Conservation (phyloP, 129 eudicot species). For the Rutidosis leptorrhynchoides region DNA sequence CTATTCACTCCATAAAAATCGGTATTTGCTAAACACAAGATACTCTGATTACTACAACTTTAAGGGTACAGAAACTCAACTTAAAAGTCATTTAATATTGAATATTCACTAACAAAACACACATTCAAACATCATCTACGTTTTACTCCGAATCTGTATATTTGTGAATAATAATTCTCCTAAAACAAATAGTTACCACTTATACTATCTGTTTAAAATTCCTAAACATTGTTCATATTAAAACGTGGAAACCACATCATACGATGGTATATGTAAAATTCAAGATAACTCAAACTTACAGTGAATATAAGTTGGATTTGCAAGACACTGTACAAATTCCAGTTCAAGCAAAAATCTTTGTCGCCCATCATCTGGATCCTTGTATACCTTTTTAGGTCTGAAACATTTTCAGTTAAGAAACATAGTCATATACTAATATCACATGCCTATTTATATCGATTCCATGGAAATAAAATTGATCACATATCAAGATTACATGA, state of each 20-base stretch:
- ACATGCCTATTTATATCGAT: background rate
- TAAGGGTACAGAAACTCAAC: background rate
- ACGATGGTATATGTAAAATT: background rate
- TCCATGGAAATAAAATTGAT: background rate
- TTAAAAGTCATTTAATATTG: too few species aligned
- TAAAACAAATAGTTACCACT: background rate
- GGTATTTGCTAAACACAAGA: background rate
- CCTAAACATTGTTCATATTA: background rate
- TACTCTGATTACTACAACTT: background rate
- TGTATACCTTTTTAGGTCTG: constrained; percentile 71
- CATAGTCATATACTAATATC: background rate
- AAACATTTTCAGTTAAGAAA: constrained; percentile 19
- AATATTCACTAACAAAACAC: background rate
- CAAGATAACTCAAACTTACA: constrained; percentile 40
- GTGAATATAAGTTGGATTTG: constrained; percentile 94
- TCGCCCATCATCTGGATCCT: constrained; percentile 97
- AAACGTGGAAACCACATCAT: constrained; percentile 6
- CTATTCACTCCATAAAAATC: background rate
- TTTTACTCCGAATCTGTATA: background rate
- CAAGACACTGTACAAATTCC: constrained; percentile 89
- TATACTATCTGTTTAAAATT: background rate
- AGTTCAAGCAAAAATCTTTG: constrained; percentile 92
- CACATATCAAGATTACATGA: background rate
- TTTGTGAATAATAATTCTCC: background rate
- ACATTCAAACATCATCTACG: background rate